These are phyloP conservation scores for Tetrapisispora fleetii DNA, from an alignment of 805 yeast genomes.

Conservation along the genomic window DNA sequence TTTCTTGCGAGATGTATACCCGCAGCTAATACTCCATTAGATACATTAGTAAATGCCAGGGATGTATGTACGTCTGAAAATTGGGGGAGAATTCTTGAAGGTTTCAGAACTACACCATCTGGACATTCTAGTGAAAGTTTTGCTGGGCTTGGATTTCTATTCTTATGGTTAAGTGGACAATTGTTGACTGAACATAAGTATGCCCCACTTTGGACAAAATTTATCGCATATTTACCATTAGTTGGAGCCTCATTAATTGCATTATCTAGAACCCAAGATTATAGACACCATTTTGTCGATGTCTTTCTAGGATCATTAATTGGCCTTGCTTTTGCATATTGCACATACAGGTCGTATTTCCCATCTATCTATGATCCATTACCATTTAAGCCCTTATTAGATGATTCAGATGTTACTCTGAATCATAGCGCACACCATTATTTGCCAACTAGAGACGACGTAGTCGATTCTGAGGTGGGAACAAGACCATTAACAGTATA, in stretches of 20 bases:
- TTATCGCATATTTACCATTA: constrained; percentile 44
- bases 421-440: neutral
- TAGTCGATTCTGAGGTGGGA: constrained; percentile 17
- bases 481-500: constrained; percentile 1
- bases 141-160: constrained; percentile 53
- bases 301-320: constrained; percentile 61
- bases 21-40: constrained; percentile 42
- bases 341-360: constrained; percentile 33
- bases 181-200: constrained; percentile 37
- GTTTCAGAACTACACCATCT: constrained; percentile 74
- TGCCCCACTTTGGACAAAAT: constrained; percentile 55
- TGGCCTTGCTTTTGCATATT: constrained; percentile 51
- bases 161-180: constrained; percentile 64
- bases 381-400: constrained; percentile 34
- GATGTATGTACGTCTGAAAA: constrained; percentile 57
- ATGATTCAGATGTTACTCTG: constrained; percentile 30
- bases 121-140: constrained; percentile 71
- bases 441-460: constrained; percentile 3
- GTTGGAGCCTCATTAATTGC: constrained; percentile 72
- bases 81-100: constrained; percentile 42
- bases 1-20: constrained; percentile 81
- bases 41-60: constrained; percentile 45
- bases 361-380: constrained; percentile 28
- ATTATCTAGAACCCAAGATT: constrained; percentile 78
- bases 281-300: constrained; percentile 88